Evolutionary conservation across 2,329 filamentous ascomycete genomes (phyloP), one percentile per base, ranked within the genome.

Genomic region (Colletotrichum tanaceti): DNA sequence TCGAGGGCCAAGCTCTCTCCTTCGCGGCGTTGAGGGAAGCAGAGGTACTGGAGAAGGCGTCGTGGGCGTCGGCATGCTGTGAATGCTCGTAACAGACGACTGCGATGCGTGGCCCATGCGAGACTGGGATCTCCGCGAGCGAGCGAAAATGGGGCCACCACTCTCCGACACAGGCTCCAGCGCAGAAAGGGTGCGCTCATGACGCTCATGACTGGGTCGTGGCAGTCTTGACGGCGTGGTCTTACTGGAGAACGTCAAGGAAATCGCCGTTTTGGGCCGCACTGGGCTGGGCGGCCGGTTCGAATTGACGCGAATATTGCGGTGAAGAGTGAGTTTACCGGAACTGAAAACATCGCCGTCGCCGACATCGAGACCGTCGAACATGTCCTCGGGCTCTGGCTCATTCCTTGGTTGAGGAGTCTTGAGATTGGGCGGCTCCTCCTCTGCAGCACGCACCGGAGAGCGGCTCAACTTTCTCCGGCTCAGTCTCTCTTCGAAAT

Each of bases 161-260:
- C 90, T 94, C 80, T 98, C 95, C 46, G 93, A 97, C 6, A 98
- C 94, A 24, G 95, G 94, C 76, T 97, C 95, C n/a, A 98, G 85
- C 20, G 91, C 90, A 13, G 92, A 92, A 73, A 89, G 87, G 5
- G 90, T 87, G 38, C 66, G 50, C 44, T 69, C 91, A 78, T 92
- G 90, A 70, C 66, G 50, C 50, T 69, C 91, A 78, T 92, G 90
- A 68, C 85, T 85, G 43, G 94, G 91, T 59, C 94, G 89, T 44
- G 95, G 94, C 69, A 97, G 91, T 65, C 94, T 90, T 41, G 94
- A 96, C 38, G 77, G 81, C 28, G 83, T 76, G n/a, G 87, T 82
- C 75, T 94, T 94, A 79, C 92, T 96, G 55, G 93, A 97, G 77
- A 98, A 98, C 7, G 94, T 98, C 70, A 98, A 84, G 14, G 94